Percentiles rank a stretch among this genome's conserved stretches.
phyloP scores from a whole-genome alignment of 768 basidiomycete genomes.

The Gymnopilus dilepis region DNA sequence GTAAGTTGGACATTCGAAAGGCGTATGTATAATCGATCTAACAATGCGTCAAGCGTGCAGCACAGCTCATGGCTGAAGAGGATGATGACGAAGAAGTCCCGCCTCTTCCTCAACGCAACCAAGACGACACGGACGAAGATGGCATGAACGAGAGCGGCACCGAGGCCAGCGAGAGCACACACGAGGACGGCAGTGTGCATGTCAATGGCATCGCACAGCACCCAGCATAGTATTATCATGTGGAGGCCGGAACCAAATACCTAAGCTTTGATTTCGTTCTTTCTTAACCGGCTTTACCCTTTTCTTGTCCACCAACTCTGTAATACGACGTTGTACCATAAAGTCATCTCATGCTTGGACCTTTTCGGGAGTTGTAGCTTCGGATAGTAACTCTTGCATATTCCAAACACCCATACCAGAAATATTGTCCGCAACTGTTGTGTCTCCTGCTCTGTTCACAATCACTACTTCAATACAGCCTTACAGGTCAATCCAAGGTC shows the following conservation, averaged over 20 bases:
- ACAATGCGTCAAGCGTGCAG: constrained; percentile 56
- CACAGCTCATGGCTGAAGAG: constrained; percentile 67
- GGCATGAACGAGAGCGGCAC: constrained; percentile 22
- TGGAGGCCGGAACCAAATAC: neutral
- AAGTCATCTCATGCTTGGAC: constrained; percentile 1
- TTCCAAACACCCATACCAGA: neutral
- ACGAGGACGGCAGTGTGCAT: constrained; percentile 16
- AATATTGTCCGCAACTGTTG: no score
- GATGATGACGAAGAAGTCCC: constrained; percentile 48
- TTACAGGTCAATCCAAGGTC: no score
- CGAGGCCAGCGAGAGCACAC: constrained; percentile 16
- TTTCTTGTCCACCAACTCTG: neutral
- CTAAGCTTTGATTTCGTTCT: neutral
- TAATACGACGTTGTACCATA: constrained; percentile 5
- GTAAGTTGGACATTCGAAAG: constrained; percentile 41
- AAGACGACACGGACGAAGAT: constrained; percentile 28
- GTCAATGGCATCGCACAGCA: constrained; percentile 36
- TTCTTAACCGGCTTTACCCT: neutral
- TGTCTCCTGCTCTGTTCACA: no score
- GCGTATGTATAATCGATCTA: constrained; percentile 9
- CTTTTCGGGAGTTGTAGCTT: neutral
- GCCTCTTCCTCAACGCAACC: constrained; percentile 27
- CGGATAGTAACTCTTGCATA: neutral
- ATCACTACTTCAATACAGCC: no score
- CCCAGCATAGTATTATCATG: constrained; percentile 7